phyloP scores from a whole-genome alignment of 148 eudicot genomes.

The Vaccinium darrowii region DNA sequence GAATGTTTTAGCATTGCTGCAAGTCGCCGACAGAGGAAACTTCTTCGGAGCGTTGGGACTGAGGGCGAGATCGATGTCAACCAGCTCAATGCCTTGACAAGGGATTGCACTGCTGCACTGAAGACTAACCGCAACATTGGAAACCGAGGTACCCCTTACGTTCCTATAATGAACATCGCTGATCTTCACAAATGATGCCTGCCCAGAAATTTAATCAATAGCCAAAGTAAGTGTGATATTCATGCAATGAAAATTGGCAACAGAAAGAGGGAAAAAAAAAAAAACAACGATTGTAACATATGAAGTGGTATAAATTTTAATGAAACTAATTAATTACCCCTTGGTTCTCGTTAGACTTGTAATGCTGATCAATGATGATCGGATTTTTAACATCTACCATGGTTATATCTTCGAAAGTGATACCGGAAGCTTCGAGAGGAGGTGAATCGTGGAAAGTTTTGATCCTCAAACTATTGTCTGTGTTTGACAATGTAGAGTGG shows the following conservation, averaged over 20 bases:
- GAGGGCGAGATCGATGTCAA: too few relatives aligned
- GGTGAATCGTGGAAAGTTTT: constrained; percentile 38
- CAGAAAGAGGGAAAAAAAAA: background rate
- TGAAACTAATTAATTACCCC: constrained; percentile 24
- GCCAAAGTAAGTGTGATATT: background rate
- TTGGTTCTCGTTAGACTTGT: constrained; percentile 15
- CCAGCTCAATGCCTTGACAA: constrained; percentile 53
- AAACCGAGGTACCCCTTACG: constrained; percentile 49
- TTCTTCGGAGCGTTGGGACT: background rate
- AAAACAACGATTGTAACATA: too few relatives aligned
- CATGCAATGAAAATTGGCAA: background rate
- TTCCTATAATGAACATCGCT: constrained; percentile 53
- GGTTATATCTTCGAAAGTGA: constrained; percentile 39
- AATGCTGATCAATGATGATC: constrained; percentile 53
- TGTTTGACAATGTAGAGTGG: too few relatives aligned
- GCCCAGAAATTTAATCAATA: too few relatives aligned
- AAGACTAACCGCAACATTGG: constrained; percentile 23
- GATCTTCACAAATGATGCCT: too few relatives aligned
- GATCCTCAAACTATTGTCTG: constrained; percentile 60
- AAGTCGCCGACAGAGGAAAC: constrained; percentile 19
- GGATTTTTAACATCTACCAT: constrained; percentile 48
- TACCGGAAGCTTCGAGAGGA: constrained; percentile 22
- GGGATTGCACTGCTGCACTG: constrained; percentile 45
- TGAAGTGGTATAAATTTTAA: background rate
- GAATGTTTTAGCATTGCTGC: constrained; percentile 39